Base-by-base conservation (phyloP, 208 protist genomes). In the Histomonas meleagridis region DNA sequence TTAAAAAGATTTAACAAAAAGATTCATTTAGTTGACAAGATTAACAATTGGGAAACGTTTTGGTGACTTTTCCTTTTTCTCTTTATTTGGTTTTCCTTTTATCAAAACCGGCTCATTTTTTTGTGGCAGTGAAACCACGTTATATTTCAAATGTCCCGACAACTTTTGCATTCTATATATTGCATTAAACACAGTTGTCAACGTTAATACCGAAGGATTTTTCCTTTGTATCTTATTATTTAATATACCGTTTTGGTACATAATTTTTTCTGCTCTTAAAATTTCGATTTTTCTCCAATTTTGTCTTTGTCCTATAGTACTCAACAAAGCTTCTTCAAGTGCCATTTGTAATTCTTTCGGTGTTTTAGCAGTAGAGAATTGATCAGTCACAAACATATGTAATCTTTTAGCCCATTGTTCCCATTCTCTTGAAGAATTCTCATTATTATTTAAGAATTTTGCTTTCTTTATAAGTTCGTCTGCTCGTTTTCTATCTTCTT, bases 221-320 rank as follows among this genome's bases (percentile, higher is more conserved):
- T 60, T 60, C n/a, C n/a, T n/a, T n/a, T n/a, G n/a, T 9, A 46
- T 18, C 5, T 5, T 5, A 76, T 5, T 46, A 48, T 46, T 46
- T 28, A n/a, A 46, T 4, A 46, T 16, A 5, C 12, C 4, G 16
- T 86, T 86, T 23, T 14, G 7, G 18, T 57, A 86, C 10, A 86
- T 32, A 12, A 32, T 7, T 86, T 86, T 86, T n/a, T 86, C 46
- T 51, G 40, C 26, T 49, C 76, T 51, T n/a, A 86, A 55, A 53
- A 86, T 86, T 48, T 86, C 76, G 7, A 86, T 55, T 18, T 86
- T 40, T 49, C 76, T 86, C 76, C 76, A 86, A 14, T 57, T 55
- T 48, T 48, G 43, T 14, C 46, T 51, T n/a, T 86, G 43, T 21
- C 76, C 76, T 4, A 86, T 18, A 2, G 76, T 57, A n/a, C 16